These are phyloP conservation scores for Zygosaccharomyces lentus DNA, from an alignment of 805 yeast genomes.

Conservation along the genomic window DNA sequence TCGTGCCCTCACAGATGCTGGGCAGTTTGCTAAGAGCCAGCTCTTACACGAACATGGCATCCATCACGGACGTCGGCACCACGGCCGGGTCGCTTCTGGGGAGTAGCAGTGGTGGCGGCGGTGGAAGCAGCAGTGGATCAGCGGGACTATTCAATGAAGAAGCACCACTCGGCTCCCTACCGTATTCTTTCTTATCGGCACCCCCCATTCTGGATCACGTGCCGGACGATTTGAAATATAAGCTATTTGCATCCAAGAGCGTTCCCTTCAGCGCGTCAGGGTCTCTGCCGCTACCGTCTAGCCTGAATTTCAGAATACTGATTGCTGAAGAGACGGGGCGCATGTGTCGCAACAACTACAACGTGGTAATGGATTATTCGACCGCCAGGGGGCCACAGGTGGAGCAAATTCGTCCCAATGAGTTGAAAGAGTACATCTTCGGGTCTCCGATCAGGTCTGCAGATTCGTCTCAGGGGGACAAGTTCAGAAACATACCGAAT, in stretches of 20 bases:
- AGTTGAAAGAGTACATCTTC: slow-evolving; percentile 38
- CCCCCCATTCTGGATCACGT: slow-evolving; percentile 28
- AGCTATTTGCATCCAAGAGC: slow-evolving; percentile 27
- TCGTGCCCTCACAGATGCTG: slow-evolving; percentile 9
- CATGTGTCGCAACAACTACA: slow-evolving; percentile 36
- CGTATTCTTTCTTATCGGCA: slow-evolving; percentile 4
- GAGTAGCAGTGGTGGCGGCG: too few species aligned
- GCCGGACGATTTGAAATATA: slow-evolving; percentile 28
- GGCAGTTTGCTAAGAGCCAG: slow-evolving; percentile 16
- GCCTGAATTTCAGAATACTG: slow-evolving; percentile 32
- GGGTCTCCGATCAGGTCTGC: slow-evolving; percentile 38
- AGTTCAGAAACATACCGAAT: slow-evolving; percentile 27
- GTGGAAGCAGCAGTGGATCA: not conserved
- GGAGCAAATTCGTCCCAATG: slow-evolving; percentile 31
- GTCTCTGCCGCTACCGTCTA: not conserved
- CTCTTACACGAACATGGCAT: slow-evolving; percentile 8
- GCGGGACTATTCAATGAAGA: slow-evolving; percentile 2
- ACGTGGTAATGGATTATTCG: slow-evolving; percentile 33
- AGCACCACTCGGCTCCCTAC: slow-evolving; percentile 2
- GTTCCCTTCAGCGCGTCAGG: slow-evolving; percentile 14
- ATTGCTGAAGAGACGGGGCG: slow-evolving; percentile 39
- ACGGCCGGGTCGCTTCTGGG: slow-evolving; percentile 1
- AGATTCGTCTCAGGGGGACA: slow-evolving; percentile 29
- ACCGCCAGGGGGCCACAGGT: slow-evolving; percentile 21
- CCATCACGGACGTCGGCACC: not conserved